These are phyloP conservation scores for Chaetoceros muelleri DNA, from an alignment of 108 stramenopile genomes.

Conservation along the genomic window DNA sequence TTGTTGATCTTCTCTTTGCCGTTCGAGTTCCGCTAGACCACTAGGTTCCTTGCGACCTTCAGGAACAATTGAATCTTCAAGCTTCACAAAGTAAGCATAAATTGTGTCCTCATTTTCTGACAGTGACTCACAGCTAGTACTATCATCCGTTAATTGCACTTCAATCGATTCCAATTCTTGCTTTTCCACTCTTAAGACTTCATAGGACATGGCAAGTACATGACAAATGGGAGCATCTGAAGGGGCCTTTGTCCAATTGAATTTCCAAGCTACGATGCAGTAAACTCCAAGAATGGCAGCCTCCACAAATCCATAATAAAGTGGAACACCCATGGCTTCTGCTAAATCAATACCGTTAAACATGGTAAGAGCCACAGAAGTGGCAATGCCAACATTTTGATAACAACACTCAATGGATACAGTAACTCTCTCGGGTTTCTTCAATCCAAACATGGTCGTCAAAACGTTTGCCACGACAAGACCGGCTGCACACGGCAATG, in stretches of 20 bases:
- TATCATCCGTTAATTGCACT: neutral
- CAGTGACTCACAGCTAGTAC: neutral
- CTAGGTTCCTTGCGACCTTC: neutral
- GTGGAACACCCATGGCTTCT: conserved; percentile 64
- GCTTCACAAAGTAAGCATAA: neutral
- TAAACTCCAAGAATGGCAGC: conserved; percentile 58
- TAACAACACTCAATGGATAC: conserved; percentile 80
- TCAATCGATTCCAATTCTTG: neutral
- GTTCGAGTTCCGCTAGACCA: neutral
- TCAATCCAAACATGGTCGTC: conserved; percentile 28
- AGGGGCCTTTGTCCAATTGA: conserved; percentile 74
- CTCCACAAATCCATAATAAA: conserved; percentile 67
- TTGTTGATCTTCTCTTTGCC: too few species aligned
- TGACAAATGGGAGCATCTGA: conserved; percentile 46
- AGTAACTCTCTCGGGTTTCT: conserved; percentile 69
- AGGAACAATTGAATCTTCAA: neutral
- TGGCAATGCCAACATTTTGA: conserved; percentile 81
- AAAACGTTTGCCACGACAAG: conserved; percentile 46
- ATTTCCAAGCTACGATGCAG: conserved; percentile 58
- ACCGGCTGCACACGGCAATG: conserved; percentile 48
- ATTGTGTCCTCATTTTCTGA: neutral
- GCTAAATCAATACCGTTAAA: conserved; percentile 44
- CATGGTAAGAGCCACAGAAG: conserved; percentile 73
- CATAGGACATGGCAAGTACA: conserved; percentile 48
- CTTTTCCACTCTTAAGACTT: conserved; percentile 13